Evolutionary conservation across 345 rosid genomes (phyloP).

Genomic region (Brassica carinata): DNA sequence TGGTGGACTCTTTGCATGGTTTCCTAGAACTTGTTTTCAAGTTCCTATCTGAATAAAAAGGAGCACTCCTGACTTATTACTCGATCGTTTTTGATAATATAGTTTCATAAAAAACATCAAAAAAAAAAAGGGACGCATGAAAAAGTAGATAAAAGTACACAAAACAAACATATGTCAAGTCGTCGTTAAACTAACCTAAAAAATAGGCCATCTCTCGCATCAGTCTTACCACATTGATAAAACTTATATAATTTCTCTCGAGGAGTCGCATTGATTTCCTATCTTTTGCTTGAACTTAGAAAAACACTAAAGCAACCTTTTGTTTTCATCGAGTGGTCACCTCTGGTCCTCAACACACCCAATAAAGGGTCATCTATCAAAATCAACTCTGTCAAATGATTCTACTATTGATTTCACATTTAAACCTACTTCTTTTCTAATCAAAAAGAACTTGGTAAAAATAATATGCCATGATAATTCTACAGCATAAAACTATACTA

Average conservation of each 20-base stretch:
- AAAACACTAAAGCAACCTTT: constrained; percentile 6
- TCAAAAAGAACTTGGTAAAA: constrained; percentile 9
- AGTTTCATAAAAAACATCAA: not conserved
- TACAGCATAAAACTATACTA: not conserved
- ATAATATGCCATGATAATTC: not conserved
- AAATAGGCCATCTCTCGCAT: constrained; percentile 33
- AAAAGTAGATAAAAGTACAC: constrained; percentile 16
- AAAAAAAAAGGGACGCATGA: not conserved
- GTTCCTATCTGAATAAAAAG: not conserved
- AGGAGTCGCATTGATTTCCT: constrained; percentile 33
- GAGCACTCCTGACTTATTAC: not conserved
- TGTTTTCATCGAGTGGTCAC: constrained; percentile 28
- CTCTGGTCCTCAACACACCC: constrained; percentile 4
- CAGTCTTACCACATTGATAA: constrained; percentile 30
- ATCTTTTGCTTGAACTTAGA: constrained; percentile 32
- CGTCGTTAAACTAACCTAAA: constrained; percentile 27
- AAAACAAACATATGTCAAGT: constrained; percentile 24
- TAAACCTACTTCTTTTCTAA: constrained; percentile 1
- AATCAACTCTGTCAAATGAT: constrained; percentile 16
- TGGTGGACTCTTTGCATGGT: constrained; percentile 1
- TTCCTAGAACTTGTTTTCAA: not conserved
- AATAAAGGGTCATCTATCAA: constrained; percentile 31
- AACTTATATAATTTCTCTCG: not conserved
- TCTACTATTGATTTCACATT: constrained; percentile 22
- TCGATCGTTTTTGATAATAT: not conserved